phyloP scores from a whole-genome alignment of 441 rosid genomes.

The Eutrema salsugineum region DNA sequence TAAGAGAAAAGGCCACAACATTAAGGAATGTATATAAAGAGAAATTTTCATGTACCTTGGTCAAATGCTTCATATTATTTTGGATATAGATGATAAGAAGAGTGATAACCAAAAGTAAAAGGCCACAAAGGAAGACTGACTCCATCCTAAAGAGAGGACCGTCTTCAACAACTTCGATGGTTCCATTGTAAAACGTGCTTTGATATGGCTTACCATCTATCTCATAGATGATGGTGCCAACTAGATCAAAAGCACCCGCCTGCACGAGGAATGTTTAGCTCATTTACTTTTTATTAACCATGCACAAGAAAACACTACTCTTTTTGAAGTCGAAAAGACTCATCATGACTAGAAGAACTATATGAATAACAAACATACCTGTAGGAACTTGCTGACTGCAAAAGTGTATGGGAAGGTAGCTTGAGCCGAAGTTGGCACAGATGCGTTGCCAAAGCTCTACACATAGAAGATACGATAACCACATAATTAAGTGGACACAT shows the following conservation, averaged over 20 bases:
- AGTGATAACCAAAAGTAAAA: conserved; percentile 64
- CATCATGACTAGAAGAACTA: background rate
- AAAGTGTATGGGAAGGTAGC: conserved; percentile 82
- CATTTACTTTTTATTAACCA: background rate
- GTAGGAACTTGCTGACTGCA: conserved; percentile 84
- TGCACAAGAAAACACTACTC: too few species aligned
- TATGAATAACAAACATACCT: conserved; percentile 43
- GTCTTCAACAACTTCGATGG: conserved; percentile 85
- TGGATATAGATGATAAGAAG: conserved; percentile 68
- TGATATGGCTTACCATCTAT: conserved; percentile 79
- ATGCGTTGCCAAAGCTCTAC: conserved; percentile 81
- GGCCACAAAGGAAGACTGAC: conserved; percentile 81
- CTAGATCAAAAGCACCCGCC: conserved; percentile 94
- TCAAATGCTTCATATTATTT: conserved; percentile 58
- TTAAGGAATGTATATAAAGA: background rate
- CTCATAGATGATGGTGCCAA: conserved; percentile 77
- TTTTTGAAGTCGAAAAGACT: background rate
- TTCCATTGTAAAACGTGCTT: conserved; percentile 77
- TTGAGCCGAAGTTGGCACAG: conserved; percentile 75
- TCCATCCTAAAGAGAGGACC: conserved; percentile 81
- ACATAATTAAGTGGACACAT: background rate
- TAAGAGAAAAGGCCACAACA: background rate
- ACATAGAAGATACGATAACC: background rate
- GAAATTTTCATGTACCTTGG: conserved; percentile 52
- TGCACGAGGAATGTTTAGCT: conserved; percentile 19